These are phyloP conservation scores for Pulveroboletus sp. DNA, from an alignment of 768 basidiomycete genomes.

Conservation along the genomic window DNA sequence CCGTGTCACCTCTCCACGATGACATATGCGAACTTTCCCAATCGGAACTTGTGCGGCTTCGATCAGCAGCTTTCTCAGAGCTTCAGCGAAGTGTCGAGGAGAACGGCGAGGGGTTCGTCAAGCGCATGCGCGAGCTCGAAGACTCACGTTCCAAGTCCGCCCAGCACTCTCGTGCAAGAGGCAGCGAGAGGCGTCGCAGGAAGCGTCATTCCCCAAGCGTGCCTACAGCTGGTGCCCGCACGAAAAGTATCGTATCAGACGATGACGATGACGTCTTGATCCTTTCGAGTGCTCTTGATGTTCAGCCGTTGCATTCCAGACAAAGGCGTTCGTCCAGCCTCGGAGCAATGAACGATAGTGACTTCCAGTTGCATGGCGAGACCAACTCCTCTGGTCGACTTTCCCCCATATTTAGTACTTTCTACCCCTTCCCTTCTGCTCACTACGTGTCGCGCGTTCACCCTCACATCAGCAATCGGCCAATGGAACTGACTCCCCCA, in stretches of 20 bases:
- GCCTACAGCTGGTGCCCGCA: constrained; percentile 9
- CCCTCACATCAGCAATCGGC: constrained; percentile 8
- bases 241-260: constrained; percentile 27
- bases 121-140: constrained; percentile 72
- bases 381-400: constrained; percentile 15
- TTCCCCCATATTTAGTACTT: constrained; percentile 23
- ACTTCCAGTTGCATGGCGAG: constrained; percentile 15
- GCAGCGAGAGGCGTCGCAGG: constrained; percentile 38
- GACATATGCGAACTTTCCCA: constrained; percentile 23
- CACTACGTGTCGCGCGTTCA: constrained; percentile 11
- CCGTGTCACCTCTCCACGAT: constrained; percentile 12
- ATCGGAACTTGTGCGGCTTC: constrained; percentile 41
- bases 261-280: constrained; percentile 57
- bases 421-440: constrained; percentile 10
- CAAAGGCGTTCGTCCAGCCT: constrained; percentile 44
- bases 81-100: constrained; percentile 58
- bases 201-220: constrained; percentile 34
- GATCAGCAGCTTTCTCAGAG: constrained; percentile 62
- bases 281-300: constrained; percentile 30
- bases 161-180: constrained; percentile 36
- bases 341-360: constrained; percentile 39
- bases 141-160: constrained; percentile 41
- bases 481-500: constrained; percentile 16
- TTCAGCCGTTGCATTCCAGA: constrained; percentile 18
- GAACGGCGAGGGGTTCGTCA: constrained; percentile 62